Evolutionary conservation across 345 rosid genomes (phyloP).

Genomic region (Gossypium ekmanianum): DNA sequence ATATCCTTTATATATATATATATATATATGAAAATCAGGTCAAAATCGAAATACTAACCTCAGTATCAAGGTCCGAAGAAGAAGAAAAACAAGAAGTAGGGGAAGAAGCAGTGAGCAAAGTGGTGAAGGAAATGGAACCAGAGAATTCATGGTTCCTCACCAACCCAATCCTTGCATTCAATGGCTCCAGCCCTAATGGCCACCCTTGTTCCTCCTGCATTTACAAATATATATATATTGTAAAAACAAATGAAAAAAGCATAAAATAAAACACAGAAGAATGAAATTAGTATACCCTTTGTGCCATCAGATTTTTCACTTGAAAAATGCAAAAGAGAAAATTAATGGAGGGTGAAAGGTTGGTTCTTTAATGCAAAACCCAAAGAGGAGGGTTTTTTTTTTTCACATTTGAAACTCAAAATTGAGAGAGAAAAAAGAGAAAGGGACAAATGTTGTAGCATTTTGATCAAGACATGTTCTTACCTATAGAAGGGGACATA

Average conservation of each 20-base stretch:
- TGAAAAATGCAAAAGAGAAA: no score
- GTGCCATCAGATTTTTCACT: no score
- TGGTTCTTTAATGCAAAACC: background rate
- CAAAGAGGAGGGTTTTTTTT: background rate
- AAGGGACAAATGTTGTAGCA: slow-evolving; percentile 12
- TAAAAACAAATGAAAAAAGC: no score
- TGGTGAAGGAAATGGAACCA: slow-evolving; percentile 67
- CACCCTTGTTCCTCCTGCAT: slow-evolving; percentile 83
- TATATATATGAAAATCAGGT: no score
- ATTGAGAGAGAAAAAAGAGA: background rate
- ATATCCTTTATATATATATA: no score
- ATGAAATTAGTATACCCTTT: no score
- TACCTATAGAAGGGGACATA: slow-evolving; percentile 17
- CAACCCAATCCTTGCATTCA: slow-evolving; percentile 60
- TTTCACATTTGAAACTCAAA: no score
- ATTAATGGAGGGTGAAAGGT: background rate
- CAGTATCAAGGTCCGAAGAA: slow-evolving; percentile 73
- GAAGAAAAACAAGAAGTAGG: slow-evolving; percentile 39
- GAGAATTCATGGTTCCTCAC: slow-evolving; percentile 42
- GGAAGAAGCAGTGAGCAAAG: slow-evolving; percentile 53
- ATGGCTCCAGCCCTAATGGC: slow-evolving; percentile 76
- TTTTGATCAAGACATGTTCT: background rate
- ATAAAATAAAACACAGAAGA: background rate
- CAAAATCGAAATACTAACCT: slow-evolving; percentile 32
- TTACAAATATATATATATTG: background rate